These are phyloP conservation scores for Ophiosphaerella herpotricha DNA, from an alignment of 2,329 filamentous ascomycete species.

Conservation along the genomic window DNA sequence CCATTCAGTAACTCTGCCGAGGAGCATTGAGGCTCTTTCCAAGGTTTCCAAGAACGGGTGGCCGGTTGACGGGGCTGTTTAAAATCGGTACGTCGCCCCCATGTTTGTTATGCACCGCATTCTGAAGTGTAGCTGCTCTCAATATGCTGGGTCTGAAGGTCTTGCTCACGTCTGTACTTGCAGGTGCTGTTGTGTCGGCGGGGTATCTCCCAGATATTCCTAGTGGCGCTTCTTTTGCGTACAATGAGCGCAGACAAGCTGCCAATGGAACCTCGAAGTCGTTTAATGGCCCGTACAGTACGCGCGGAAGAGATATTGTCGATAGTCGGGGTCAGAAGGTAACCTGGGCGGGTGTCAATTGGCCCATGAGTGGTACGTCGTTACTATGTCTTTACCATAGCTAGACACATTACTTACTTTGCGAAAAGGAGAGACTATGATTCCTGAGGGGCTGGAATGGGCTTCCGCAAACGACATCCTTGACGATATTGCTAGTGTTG, in stretches of 20 bases:
- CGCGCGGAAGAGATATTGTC: slow-evolving; percentile 46
- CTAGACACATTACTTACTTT: slow-evolving; percentile 17
- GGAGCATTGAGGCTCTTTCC: slow-evolving; percentile 6
- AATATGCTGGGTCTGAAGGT: slow-evolving; percentile 26
- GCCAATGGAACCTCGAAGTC: slow-evolving; percentile 20
- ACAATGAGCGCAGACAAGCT: slow-evolving; percentile 23
- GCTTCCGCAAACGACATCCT: slow-evolving; percentile 58
- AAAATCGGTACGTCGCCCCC: slow-evolving; percentile 10
- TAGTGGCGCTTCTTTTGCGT: slow-evolving; percentile 20
- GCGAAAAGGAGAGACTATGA: slow-evolving; percentile 61
- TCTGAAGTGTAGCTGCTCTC: background rate
- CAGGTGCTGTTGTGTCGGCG: slow-evolving; percentile 19
- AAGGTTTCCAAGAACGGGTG: slow-evolving; percentile 6
- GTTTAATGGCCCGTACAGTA: slow-evolving; percentile 44
- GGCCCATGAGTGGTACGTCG: slow-evolving; percentile 50
- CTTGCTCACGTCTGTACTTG: slow-evolving; percentile 23
- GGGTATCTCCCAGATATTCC: slow-evolving; percentile 20
- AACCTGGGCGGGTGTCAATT: slow-evolving; percentile 66
- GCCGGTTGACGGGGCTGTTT: slow-evolving; percentile 8
- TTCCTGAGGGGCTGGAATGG: slow-evolving; percentile 64
- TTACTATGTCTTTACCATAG: background rate
- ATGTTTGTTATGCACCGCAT: slow-evolving; percentile 1
- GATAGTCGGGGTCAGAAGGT: slow-evolving; percentile 50
- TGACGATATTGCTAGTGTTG: slow-evolving; percentile 56
- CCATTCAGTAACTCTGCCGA: slow-evolving; percentile 18